Evolutionary conservation across 768 basidiomycete genomes (phyloP), one percentile per base, ranked within the genome.

Genomic region (Hypholoma sublateritium): DNA sequence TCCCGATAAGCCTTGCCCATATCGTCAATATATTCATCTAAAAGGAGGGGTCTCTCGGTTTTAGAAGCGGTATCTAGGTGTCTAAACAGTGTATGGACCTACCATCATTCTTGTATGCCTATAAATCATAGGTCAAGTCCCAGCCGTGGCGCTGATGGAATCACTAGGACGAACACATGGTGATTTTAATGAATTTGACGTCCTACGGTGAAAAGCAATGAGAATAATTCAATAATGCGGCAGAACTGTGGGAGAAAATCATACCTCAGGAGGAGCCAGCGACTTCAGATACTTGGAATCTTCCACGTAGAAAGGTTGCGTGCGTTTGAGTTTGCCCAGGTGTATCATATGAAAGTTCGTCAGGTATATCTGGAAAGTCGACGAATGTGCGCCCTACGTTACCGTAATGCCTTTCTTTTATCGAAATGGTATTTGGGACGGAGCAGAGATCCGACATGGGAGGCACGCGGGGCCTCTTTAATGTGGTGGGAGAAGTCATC

Each of bases 131-230:
- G 6, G 83, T 83, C 46, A 70, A 43, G 59, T 84, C 82, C 7
- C 75, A 77, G 51, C 87, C 87, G 65, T 86, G 85, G 24, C 83
- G 81, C 32, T 87, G 80, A 66, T 87, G 86, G 68, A 83, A 86
- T 85, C 87, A 88, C 36, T 84, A 83, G 3, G 88, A 88, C 0
- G 87, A 82, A 58, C 83, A 86, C 70, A 89, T 74, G n/a, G 86
- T 90, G 57, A 91, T 64, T 68, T 93, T 91, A 69, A 91, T 79
- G 64, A 78, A 76, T 65, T 79, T 79, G 56, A 87, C 82, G 63
- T 89, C 86, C 82, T 85, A 58, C 22, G 37, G 21, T 51, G n/a
- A 36, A 55, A 6, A 28, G 35, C 61, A 48, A 63, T n/a, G n/a
- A n/a, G 57, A 32, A 60, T 34, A 41, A 22, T 25, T 25, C 47